Base-by-base conservation (phyloP, 2,329 filamentous ascomycete genomes). In the Botrytis fragariae region DNA sequence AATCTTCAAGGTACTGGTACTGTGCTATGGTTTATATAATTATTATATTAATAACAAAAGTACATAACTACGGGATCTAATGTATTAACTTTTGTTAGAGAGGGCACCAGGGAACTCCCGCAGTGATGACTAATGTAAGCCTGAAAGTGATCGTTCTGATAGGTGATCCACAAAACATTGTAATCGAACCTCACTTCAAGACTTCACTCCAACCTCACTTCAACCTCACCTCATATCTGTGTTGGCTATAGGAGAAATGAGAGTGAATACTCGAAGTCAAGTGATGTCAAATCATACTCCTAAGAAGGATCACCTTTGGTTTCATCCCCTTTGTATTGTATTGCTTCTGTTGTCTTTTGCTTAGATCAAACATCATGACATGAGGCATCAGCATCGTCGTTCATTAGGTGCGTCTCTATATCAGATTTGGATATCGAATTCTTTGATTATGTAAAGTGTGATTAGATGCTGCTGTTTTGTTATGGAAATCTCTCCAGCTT, bases 131-230 rank as follows among this genome's bases (percentile, higher is more conserved):
- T 68, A 68, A 68, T 29, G 7, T 9, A 7, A 4, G 48, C 16
- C 29, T 25, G 20, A 20, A 42, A 42, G 25, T 3, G 16, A 20
- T 51, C 29, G 35, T 42, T 68, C 18, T 68, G 39, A 68, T 68
- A 42, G 48, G 64, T 39, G 1, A 35, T 42, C 48, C 25, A 35
- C 64, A 68, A 42, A 54, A 39, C 35, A 68, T 57, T 39, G 37
- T 14, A 4, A 32, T 22, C 32, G 25, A 22, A 63, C 61, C n/a
- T 44, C 61, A 51, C 63, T 32, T 48, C 44, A 65, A 2, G 22
- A 54, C 64, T 22, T 68, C 64, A 54, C 64, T 54, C 18, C 45
- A 67, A 67, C 32, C 32, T 54, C 32, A 54, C 45, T 14, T 68
- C 64, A 68, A 39, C 25, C n/a, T 29, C 22, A n/a, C 32, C 44